phyloP scores from a whole-genome alignment of 495 filamentous ascomycete species.

The Lasiosphaeris hirsuta region DNA sequence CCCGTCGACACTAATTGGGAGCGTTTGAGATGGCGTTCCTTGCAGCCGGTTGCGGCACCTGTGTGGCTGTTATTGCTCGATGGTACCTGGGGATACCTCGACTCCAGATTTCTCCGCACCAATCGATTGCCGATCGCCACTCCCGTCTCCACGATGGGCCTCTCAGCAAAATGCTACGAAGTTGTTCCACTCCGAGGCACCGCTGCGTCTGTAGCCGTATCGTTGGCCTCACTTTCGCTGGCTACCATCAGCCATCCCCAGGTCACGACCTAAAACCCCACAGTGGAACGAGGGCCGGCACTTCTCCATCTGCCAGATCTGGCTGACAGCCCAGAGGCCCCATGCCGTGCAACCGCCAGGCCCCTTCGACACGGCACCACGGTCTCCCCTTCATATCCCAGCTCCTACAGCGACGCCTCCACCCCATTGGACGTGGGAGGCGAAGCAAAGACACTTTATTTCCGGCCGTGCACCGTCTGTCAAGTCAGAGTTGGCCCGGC shows the following conservation, averaged over 20 bases:
- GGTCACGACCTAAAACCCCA: background rate
- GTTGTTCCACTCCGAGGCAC: slow-evolving; percentile 6
- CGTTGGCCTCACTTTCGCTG: slow-evolving; percentile 3
- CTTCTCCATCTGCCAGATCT: background rate
- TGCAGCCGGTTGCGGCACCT: slow-evolving; percentile 10
- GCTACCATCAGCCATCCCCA: background rate
- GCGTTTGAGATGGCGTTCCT: slow-evolving; percentile 23
- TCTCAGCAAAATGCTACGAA: background rate
- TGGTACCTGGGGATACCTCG: background rate
- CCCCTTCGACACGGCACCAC: too few species aligned
- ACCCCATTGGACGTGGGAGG: too few species aligned
- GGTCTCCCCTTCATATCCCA: too few species aligned
- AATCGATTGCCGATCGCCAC: slow-evolving; percentile 11
- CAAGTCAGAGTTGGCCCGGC: background rate
- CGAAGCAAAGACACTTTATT: too few species aligned
- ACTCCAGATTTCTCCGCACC: slow-evolving; percentile 5
- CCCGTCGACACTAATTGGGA: slow-evolving; percentile 12
- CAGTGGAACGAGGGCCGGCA: background rate
- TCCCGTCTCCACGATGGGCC: background rate
- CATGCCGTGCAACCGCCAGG: too few species aligned
- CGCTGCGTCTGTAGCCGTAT: background rate
- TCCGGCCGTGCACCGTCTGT: background rate
- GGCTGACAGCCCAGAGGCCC: too few species aligned
- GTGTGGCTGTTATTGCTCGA: slow-evolving; percentile 11
- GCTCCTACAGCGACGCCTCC: too few species aligned